Base-by-base conservation (phyloP, 441 rosid genomes). In the Populus hybrid region DNA sequence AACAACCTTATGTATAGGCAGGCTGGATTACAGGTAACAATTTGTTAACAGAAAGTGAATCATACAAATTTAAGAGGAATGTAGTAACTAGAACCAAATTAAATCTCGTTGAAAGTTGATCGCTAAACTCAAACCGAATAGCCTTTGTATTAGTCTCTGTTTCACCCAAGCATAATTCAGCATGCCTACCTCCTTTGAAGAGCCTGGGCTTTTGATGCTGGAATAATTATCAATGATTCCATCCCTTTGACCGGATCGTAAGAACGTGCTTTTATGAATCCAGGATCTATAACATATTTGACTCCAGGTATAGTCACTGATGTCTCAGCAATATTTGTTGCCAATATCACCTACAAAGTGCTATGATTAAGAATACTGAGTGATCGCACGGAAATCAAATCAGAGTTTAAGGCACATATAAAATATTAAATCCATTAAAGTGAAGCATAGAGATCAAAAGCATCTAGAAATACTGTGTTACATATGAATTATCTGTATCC, bases 271-370 rank as follows among this genome's bases (percentile, higher is more conserved):
- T 95, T 95, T 35, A 95, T 97, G 78, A 95, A 86, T 74, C 99
- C 99, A 75, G 98, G 90, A 83, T 95, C 99, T 79, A 95, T 81
- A 75, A 95, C 98, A 81, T 90, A 95, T 86, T 88, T 95, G 80
- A 94, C 87, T 81, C 98, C 99, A 81, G 99, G 97, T 69, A 95
- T 92, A 63, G 98, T 95, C 72, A 95, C 94, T 0, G 99, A 95
- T 78, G 99, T 95, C 89, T 95, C 99, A 0, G 99, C 98, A 81
- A 95, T 92, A 87, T 95, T 95, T 76, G 99, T 95, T 16, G 97
- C 93, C 88, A 95, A 81, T 79, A 95, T 89, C 74, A 93, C 98
- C 99, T 95, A 81, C 46, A 82, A 18, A 82, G 12, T 35, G 72
- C 53, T 35, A 65, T 65, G 21, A 69, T 42, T 16, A 38, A 26